Conservation (phyloP, 1,139 yeast genomes). For the Taphrina populina region DNA sequence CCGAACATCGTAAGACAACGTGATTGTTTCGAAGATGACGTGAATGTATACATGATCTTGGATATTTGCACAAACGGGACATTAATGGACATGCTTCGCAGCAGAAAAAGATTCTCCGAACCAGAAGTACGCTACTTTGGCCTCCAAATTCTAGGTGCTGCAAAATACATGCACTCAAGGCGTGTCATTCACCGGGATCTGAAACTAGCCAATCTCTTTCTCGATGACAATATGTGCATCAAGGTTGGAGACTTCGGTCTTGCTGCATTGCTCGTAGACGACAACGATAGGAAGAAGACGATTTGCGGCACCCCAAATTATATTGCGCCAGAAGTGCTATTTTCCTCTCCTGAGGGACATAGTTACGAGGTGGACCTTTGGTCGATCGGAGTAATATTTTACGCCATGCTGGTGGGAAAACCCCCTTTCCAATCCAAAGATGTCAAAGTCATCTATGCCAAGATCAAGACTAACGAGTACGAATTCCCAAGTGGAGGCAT, state of each 20-base stretch:
- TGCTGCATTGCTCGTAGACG: constrained; percentile 87
- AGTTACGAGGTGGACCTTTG: constrained; percentile 96
- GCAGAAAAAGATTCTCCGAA: constrained; percentile 77
- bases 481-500: constrained; percentile 72
- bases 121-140: constrained; percentile 88
- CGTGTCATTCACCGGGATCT: constrained; percentile 90
- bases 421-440: constrained; percentile 97
- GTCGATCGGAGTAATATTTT: constrained; percentile 96
- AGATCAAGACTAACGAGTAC: constrained; percentile 82
- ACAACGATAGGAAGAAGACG: constrained; percentile 86
- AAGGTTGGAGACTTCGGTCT: constrained; percentile 97
- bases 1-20: constrained; percentile 85
- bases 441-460: constrained; percentile 86
- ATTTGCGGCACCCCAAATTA: constrained; percentile 94
- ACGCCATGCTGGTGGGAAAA: constrained; percentile 90
- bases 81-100: constrained; percentile 84
- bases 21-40: constrained; percentile 94
- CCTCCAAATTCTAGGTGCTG: constrained; percentile 90
- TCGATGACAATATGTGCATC: constrained; percentile 73
- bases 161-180: constrained; percentile 73
- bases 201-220: constrained; percentile 84
- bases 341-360: constrained; percentile 75
- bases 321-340: constrained; percentile 95
- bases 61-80: constrained; percentile 90
- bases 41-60: constrained; percentile 83